Conservation (phyloP, 2,329 filamentous ascomycete genomes). For the Purpureocillium lavendulum region DNA sequence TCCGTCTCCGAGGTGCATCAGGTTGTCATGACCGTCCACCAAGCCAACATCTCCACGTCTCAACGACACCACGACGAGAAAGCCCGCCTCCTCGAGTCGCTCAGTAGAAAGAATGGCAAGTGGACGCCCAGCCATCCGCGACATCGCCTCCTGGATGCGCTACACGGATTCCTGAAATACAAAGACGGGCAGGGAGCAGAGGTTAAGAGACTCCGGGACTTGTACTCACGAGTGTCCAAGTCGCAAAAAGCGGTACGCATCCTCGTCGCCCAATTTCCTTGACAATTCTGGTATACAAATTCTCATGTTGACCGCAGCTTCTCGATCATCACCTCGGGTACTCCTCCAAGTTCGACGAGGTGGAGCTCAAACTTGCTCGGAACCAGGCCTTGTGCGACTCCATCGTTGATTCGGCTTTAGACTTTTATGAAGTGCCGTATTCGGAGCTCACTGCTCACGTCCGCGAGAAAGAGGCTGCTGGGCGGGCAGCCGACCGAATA, state of each 20-base stretch:
- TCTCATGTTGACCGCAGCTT: constrained; percentile 18
- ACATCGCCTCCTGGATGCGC: constrained; percentile 29
- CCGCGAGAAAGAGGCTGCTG: constrained; percentile 25
- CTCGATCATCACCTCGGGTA: constrained; percentile 51
- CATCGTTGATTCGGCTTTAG: constrained; percentile 35
- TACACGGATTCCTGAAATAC: constrained; percentile 28
- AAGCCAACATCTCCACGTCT: constrained; percentile 7
- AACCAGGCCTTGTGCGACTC: constrained; percentile 37
- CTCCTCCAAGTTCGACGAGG: constrained; percentile 39
- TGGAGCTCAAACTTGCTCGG: constrained; percentile 30
- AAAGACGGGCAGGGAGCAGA: constrained; percentile 25
- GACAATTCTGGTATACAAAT: background rate
- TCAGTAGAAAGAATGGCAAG: constrained; percentile 18
- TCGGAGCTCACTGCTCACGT: constrained; percentile 36
- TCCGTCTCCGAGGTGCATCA: constrained; percentile 15
- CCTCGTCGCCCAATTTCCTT: background rate
- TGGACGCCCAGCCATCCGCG: constrained; percentile 28
- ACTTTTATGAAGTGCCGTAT: constrained; percentile 35
- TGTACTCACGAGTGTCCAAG: constrained; percentile 27
- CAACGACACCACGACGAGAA: constrained; percentile 21
- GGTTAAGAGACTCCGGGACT: constrained; percentile 21
- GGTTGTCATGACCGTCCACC: constrained; percentile 16
- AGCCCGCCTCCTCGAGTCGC: constrained; percentile 16
- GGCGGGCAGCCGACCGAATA: constrained; percentile 32
- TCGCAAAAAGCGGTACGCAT: constrained; percentile 21